Percentiles rank a stretch among this genome's conserved stretches.
Evolutionary conservation across 345 rosid species (phyloP).

Genomic region (Acer saccharum): DNA sequence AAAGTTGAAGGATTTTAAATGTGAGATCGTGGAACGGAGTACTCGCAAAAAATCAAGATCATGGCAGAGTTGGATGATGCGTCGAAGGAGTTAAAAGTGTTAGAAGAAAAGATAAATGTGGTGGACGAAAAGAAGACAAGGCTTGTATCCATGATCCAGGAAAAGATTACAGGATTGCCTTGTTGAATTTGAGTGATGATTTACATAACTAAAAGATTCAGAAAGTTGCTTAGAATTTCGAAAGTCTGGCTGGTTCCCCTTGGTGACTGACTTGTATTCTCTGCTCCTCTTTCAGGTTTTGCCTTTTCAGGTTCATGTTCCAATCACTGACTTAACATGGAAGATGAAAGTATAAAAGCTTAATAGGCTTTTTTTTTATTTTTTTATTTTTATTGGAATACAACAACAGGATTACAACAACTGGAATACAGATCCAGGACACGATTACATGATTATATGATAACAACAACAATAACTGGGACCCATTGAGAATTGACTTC

Average conservation of each 20-base stretch:
- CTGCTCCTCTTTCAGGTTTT: too few species aligned
- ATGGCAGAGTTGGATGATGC: slow-evolving; percentile 12
- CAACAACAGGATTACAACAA: too few species aligned
- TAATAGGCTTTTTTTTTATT: too few species aligned
- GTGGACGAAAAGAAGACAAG: neutral
- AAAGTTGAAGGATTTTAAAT: slow-evolving; percentile 9
- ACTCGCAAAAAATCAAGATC: slow-evolving; percentile 4
- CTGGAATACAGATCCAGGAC: too few species aligned
- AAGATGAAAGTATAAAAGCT: too few species aligned
- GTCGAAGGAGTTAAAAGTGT: slow-evolving; percentile 13
- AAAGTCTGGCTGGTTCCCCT: neutral
- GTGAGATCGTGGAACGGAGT: slow-evolving; percentile 12
- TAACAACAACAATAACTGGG: too few species aligned
- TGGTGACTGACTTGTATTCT: neutral
- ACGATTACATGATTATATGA: too few species aligned
- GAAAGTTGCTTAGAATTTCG: neutral
- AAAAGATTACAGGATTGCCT: slow-evolving; percentile 17
- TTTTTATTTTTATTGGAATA: too few species aligned
- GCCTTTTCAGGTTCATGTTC: too few species aligned
- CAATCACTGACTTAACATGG: too few species aligned
- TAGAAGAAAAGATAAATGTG: slow-evolving; percentile 12
- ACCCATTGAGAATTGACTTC: too few species aligned
- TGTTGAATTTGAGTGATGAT: neutral
- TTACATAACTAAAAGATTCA: neutral
- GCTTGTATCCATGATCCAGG: slow-evolving; percentile 11